These are phyloP conservation scores for Hygrophila difformis DNA, from an alignment of 257 asterid species.

Conservation along the genomic window DNA sequence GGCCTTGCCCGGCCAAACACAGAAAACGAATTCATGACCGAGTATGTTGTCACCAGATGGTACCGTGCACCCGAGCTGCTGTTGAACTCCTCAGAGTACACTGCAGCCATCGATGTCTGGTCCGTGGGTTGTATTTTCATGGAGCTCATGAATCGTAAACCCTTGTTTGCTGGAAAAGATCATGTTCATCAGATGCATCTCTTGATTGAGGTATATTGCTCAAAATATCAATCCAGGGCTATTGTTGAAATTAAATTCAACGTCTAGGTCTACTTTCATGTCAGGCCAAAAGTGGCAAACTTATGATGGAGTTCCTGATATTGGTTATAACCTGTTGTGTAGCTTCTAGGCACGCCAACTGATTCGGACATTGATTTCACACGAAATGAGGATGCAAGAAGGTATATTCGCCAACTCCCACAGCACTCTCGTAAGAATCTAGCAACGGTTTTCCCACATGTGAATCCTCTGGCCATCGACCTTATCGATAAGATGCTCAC, in stretches of 20 bases:
- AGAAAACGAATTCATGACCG: constrained; percentile 89
- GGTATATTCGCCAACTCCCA: constrained; percentile 81
- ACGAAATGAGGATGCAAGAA: constrained; percentile 71
- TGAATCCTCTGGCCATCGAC: constrained; percentile 80
- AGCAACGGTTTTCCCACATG: constrained; percentile 64
- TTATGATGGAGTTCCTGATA: background rate
- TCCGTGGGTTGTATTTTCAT: constrained; percentile 95
- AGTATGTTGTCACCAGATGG: constrained; percentile 98
- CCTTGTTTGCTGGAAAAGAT: constrained; percentile 90
- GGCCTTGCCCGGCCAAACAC: constrained; percentile 88
- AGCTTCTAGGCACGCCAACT: constrained; percentile 93
- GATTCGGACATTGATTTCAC: constrained; percentile 70
- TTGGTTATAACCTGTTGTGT: constrained; percentile 7
- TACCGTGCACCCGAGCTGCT: constrained; percentile 95
- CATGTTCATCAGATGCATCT: constrained; percentile 95
- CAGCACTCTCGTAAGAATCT: constrained; percentile 67
- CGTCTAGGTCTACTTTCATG: background rate
- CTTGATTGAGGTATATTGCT: constrained; percentile 39
- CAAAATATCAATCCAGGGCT: too few relatives aligned
- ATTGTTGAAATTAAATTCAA: too few relatives aligned
- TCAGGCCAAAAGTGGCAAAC: too few relatives aligned
- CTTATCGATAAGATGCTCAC: constrained; percentile 86
- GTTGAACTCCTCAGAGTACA: constrained; percentile 79
- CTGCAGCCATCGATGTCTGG: constrained; percentile 90
- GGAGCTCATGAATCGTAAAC: constrained; percentile 95